Evolutionary conservation across 225 moss, liverwort and hornwort genomes (phyloP), one percentile per base, ranked within the genome.

Genomic region (Antitrichia curtipendula): DNA sequence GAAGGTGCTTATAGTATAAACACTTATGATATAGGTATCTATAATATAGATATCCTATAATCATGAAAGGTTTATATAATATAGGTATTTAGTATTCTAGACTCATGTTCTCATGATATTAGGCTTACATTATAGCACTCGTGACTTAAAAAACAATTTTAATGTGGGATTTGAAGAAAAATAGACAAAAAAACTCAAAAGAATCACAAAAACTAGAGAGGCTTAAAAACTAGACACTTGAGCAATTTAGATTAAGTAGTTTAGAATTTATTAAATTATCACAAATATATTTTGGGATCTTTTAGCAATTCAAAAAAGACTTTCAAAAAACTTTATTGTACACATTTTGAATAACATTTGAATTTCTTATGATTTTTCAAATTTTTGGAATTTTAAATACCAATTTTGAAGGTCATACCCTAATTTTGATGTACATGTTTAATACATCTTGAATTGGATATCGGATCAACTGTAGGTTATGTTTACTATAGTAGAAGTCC

Each of bases 391-490:
- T 0, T 43, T 71, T 5, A 3, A n/a, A n/a, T n/a, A n/a, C 16
- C 1, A 0, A 41, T 41, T 70, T 16, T 41, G 10, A 43, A 43
- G 8, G 16, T 43, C 16, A 43, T 71, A 9, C 9, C 13, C 3
- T 71, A 6, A 27, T 71, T 43, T 71, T 71, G 43, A 71, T 71
- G 27, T 27, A 41, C 9, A 70, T 25, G 3, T 5, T 8, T 25
- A 25, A 8, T 41, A 5, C 9, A 71, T 43, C 9, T 27, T 71
- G 9, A 71, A 71, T 71, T 41, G 9, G 27, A 3, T 15, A 24
- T 41, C 1, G 0, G 0, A 70, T 5, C 27, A 19, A n/a, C n/a
- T 40, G 1, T 8, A 43, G 3, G 3, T 71, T 27, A 16, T 0
- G 1, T 71, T 41, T 5, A 71, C 16, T 71, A 9, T 3, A 43